These are phyloP conservation scores for Ophidiomyces ophidiicola DNA, from an alignment of 2,329 filamentous ascomycete genomes.

Conservation along the genomic window DNA sequence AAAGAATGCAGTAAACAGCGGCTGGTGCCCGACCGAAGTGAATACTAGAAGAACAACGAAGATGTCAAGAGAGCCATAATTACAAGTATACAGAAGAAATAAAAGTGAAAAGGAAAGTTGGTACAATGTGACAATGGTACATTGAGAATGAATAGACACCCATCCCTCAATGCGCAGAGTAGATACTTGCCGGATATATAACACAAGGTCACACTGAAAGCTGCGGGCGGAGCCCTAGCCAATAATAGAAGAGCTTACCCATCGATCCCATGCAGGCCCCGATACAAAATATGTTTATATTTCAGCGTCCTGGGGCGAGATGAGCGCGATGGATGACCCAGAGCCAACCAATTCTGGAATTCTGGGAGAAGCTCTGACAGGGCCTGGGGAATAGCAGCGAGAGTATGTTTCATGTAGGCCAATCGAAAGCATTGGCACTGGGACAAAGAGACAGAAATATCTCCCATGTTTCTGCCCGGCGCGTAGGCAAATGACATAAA, in stretches of 20 bases:
- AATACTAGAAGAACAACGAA: conserved; percentile 5
- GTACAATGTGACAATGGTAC: background rate
- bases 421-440: background rate
- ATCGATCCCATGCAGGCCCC: no score
- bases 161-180: background rate
- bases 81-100: background rate
- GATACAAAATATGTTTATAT: background rate
- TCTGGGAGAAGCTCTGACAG: background rate
- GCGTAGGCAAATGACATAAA: conserved; percentile 2
- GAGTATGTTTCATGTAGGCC: conserved; percentile 6
- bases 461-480: background rate
- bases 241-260: no score
- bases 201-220: background rate
- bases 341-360: conserved; percentile 6
- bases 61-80: background rate
- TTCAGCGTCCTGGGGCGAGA: background rate
- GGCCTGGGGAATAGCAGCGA: background rate
- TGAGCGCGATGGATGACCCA: background rate
- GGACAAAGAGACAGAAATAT: conserved; percentile 1
- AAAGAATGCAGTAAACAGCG: background rate
- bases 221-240: no score
- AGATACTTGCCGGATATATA: no score
- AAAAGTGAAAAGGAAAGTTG: background rate
- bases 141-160: conserved; percentile 1
- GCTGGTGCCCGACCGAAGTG: background rate